Evolutionary conservation across 2,329 filamentous ascomycete species (phyloP), one percentile per base, ranked within the genome.

Genomic region (Rhytidhysteron rufulum): DNA sequence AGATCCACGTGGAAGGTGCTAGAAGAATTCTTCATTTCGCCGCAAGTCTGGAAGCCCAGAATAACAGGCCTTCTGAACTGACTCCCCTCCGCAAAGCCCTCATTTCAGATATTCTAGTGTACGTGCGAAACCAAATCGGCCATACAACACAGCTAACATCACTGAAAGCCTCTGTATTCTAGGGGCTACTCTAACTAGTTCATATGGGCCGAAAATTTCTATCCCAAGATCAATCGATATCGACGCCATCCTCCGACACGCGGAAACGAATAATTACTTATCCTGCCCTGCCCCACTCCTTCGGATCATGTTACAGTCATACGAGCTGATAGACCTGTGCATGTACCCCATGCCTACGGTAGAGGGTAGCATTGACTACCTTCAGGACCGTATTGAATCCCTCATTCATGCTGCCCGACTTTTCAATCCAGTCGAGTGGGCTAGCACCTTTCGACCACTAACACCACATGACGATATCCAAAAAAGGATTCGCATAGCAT

Each of bases 1-100:
- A 67, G 47, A 66, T 71, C 24, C 73, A 77, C 43, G 65, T 75
- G 35, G 70, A 73, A 43, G 73, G 73, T 5, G 73, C 72, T n/a
- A 69, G 70, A 46, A 68, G 65, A 40, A 58, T 75, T 16, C 63
- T 76, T 19, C 61, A 65, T 29, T 58, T 60, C 7, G 56, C 71
- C 20, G 57, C 63, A 39, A 51, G 53, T 10, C 13, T 27, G 24
- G 24, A 27, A 27, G 24, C 7, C 13, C 8, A 13, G 13, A 27
- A 13, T 8, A 13, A 13, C 13, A 13, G 24, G 13, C 13, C 8
- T 4, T 46, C 45, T 13, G 49, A 54, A 3, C 64, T 64, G 53
- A 65, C 56, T 35, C 47, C 49, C 38, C 39, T 66, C 10, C 60
- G 62, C 5, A 53, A 53, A 5, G 57, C 53, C 7, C 51, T 67